phyloP scores from a whole-genome alignment of 176 grass and related monocot species.

The Triticum dicoccoides region DNA sequence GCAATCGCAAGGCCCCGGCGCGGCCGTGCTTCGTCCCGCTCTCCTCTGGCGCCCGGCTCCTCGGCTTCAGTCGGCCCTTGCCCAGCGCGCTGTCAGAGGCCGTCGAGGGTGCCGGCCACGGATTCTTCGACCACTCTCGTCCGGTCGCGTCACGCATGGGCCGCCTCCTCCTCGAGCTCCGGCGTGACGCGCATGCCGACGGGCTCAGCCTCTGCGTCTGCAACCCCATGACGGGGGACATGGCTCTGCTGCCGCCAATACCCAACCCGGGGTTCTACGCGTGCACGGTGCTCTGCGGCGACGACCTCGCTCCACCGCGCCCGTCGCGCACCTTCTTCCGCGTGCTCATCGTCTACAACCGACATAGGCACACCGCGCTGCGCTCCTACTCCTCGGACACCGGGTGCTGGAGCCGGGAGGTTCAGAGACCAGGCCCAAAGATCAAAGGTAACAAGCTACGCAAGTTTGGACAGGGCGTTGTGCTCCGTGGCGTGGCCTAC shows the following conservation, averaged over 20 bases:
- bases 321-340: background rate
- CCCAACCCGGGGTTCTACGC: background rate
- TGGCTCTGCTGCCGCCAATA: background rate
- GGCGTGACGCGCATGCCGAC: background rate
- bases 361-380: background rate
- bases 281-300: background rate
- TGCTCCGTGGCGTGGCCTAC: background rate
- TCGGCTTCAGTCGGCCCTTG: background rate
- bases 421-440: background rate
- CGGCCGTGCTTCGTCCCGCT: background rate
- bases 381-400: background rate
- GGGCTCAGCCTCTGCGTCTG: background rate
- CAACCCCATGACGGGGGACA: background rate
- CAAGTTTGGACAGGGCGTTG: background rate
- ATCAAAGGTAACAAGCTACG: background rate
- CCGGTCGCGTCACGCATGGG: background rate
- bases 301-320: background rate
- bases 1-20: background rate
- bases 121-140: background rate
- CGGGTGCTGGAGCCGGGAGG: background rate
- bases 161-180: background rate
- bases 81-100: background rate
- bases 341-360: constrained; percentile 20
- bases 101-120: background rate
- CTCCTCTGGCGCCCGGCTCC: background rate